A percentile compares a stretch with the other conserved stretches of the same genome.
Evolutionary conservation across 2,329 filamentous ascomycete genomes (phyloP).

Genomic region (Colletotrichum chlorophyti): DNA sequence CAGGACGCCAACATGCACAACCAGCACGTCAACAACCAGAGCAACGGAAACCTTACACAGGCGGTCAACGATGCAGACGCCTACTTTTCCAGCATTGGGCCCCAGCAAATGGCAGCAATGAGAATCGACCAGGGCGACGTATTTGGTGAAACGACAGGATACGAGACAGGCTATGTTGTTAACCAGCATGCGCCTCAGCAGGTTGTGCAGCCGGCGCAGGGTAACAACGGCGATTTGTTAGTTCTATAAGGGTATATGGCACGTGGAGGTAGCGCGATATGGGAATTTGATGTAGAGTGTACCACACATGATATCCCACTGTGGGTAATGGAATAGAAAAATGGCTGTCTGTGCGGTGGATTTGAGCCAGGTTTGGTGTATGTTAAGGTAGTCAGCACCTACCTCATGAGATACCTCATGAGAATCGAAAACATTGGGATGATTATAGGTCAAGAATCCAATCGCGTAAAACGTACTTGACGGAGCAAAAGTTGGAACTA

Average conservation of each 20-base stretch:
- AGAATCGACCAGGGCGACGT: slow-evolving; percentile 70
- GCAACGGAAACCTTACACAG: slow-evolving; percentile 62
- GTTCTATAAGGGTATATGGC: slow-evolving; percentile 55
- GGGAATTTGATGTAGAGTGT: slow-evolving; percentile 15
- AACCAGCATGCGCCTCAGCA: slow-evolving; percentile 83
- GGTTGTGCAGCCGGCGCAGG: slow-evolving; percentile 73
- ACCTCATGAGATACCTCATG: too few species aligned
- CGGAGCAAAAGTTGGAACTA: too few species aligned
- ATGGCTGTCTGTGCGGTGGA: too few species aligned
- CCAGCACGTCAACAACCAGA: slow-evolving; percentile 31
- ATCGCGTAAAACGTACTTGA: too few species aligned
- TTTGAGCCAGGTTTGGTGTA: too few species aligned
- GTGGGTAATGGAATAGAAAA: slow-evolving; percentile 4
- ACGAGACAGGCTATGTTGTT: slow-evolving; percentile 71
- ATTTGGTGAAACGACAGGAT: slow-evolving; percentile 65
- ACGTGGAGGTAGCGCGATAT: not conserved
- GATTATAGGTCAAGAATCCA: too few species aligned
- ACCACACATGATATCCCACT: slow-evolving; percentile 10
- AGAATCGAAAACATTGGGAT: too few species aligned
- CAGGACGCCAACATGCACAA: slow-evolving; percentile 56
- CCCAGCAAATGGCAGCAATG: slow-evolving; percentile 76
- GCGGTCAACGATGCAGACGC: slow-evolving; percentile 86
- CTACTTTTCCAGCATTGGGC: slow-evolving; percentile 84
- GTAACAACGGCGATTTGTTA: slow-evolving; percentile 75
- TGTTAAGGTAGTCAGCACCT: too few species aligned